Conservation (phyloP, 225 moss, liverwort and hornwort genomes). For the Takakia lepidozioides region DNA sequence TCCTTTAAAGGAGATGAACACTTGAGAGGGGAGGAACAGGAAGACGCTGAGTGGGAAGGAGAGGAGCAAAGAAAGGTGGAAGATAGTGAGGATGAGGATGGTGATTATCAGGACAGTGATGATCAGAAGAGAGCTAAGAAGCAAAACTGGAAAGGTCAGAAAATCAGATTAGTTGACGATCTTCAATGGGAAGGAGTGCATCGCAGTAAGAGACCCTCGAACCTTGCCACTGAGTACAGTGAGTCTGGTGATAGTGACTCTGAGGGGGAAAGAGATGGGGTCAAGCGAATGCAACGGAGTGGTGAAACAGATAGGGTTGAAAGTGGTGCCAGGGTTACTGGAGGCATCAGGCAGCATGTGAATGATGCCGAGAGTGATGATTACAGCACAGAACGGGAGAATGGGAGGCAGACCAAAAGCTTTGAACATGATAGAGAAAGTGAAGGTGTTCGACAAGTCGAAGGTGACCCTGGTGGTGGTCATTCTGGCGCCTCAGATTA, state of each 20-base stretch:
- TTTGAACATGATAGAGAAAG: constrained; percentile 6
- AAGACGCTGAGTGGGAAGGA: too few relatives aligned
- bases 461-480: constrained; percentile 11
- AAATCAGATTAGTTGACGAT: constrained; percentile 75
- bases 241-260: constrained; percentile 35
- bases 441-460: background rate
- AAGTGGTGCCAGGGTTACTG: constrained; percentile 8
- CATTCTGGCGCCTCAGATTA: constrained; percentile 11
- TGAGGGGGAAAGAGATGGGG: constrained; percentile 11
- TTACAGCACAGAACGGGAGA: constrained; percentile 12
- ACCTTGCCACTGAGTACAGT: constrained; percentile 38
- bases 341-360: background rate
- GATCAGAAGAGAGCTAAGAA: constrained; percentile 40
- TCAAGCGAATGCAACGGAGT: constrained; percentile 8
- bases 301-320: constrained; percentile 10
- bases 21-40: too few relatives aligned
- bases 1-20: too few relatives aligned
- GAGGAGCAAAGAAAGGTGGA: too few relatives aligned
- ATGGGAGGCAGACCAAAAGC: constrained; percentile 3
- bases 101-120: constrained; percentile 4
- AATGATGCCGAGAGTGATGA: constrained; percentile 16
- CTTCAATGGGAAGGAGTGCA: constrained; percentile 61
- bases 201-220: constrained; percentile 41
- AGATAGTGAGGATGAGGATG: too few relatives aligned
- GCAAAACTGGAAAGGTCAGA: constrained; percentile 58